Evolutionary conservation across 2,329 filamentous ascomycete species (phyloP), one percentile per base, ranked within the genome.

Genomic region (Phialocephala sp.): DNA sequence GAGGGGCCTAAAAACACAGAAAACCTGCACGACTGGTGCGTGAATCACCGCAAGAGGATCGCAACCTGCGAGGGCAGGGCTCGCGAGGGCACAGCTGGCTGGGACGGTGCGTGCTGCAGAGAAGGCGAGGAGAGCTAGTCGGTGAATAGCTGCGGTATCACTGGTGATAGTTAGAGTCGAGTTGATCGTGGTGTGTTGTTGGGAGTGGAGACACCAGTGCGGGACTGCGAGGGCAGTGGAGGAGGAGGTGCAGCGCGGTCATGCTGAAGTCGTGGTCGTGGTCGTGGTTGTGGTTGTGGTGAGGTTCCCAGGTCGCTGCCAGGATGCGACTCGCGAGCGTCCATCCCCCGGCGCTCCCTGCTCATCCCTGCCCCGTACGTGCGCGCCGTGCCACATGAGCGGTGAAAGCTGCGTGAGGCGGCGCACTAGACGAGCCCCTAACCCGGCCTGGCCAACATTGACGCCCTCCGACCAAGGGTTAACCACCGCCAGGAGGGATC

Each of bases 311-410:
- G 37, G 37, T 41, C n/a, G 11, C 37, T 41, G 37, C 37, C 3
- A 32, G 27, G 27, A 32, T 32, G 27, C 27, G 27, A 32, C 27
- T 32, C 27, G 27, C 27, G 27, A 32, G 27, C 6, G 27, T 32
- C 27, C 27, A 32, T 32, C 27, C 27, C 27, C 27, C 27, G 27
- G 27, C 27, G n/a, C 27, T 32, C 27, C 6, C 27, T 32, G 27
- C 3, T 32, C 27, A 36, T 18, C 35, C 52, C 18, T 56, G 52
- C 35, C 18, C 27, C 24, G 52, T 56, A 24, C 24, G 52, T 56
- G 52, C 52, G 27, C 27, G 20, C 20, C 12, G 55, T 57, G 55
- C 32, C 55, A 57, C 55, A 39, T 57, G 36, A 57, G 55, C 55
- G 55, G 55, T 57, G 55, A 37, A 57, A 36, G 36, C 20, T 3